These are phyloP conservation scores for Volvariella surrecta DNA, from an alignment of 1,284 basidiomycete species.

Conservation along the genomic window DNA sequence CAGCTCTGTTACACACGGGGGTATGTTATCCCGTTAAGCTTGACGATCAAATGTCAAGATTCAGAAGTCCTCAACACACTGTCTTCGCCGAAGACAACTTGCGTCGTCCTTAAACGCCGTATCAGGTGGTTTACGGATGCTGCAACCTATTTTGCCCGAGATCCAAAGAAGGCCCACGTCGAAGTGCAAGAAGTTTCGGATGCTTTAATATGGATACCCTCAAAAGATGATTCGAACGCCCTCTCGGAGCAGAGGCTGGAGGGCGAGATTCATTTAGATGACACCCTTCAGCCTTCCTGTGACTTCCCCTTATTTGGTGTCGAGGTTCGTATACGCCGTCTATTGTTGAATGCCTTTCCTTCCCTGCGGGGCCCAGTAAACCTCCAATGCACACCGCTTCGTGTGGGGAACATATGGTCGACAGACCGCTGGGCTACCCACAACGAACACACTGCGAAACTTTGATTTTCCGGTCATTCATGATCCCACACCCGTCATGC, in stretches of 20 bases:
- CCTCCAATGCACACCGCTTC: too few relatives aligned
- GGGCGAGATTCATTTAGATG: background rate
- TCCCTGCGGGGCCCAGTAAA: too few relatives aligned
- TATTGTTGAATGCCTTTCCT: too few relatives aligned
- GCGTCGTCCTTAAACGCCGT: background rate
- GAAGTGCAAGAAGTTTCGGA: background rate
- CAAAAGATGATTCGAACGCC: background rate
- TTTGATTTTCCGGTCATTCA: too few relatives aligned
- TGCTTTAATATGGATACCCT: background rate
- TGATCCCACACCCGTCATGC: too few relatives aligned
- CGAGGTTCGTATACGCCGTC: background rate
- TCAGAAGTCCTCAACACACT: background rate
- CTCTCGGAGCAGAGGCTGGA: background rate
- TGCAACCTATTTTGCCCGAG: background rate
- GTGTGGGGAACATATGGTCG: too few relatives aligned
- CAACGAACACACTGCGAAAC: too few relatives aligned
- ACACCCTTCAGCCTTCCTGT: background rate
- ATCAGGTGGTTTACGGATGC: background rate
- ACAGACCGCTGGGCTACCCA: too few relatives aligned
- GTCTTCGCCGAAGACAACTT: background rate
- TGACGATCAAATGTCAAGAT: background rate
- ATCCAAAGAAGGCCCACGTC: too few relatives aligned
- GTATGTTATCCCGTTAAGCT: background rate
- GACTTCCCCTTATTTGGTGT: background rate
- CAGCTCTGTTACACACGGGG: background rate